Conservation (phyloP, 495 filamentous ascomycete species). For the Astrothelium subdiscretum region DNA sequence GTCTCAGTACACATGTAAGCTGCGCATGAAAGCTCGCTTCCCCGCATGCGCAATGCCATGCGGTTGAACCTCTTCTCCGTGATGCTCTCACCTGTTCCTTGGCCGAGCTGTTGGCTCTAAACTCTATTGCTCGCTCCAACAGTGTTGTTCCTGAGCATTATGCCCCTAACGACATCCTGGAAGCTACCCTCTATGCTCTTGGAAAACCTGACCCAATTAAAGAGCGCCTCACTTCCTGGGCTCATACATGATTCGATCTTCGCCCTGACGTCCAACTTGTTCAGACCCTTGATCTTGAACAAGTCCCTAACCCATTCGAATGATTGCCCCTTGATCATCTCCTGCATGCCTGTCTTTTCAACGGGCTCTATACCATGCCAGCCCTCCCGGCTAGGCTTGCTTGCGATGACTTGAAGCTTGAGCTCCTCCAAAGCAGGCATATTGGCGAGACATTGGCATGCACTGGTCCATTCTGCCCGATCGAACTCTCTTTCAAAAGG, state of each 20-base stretch:
- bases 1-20: background rate
- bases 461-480: conserved; percentile 38
- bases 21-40: background rate
- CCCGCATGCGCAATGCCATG: background rate
- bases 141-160: conserved; percentile 15
- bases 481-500: conserved; percentile 39
- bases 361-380: conserved; percentile 34
- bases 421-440: conserved; percentile 22
- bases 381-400: conserved; percentile 28
- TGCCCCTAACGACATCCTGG: conserved; percentile 32
- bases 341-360: conserved; percentile 27
- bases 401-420: conserved; percentile 35
- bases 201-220: conserved; percentile 40
- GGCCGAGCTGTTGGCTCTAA: background rate
- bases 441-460: conserved; percentile 31
- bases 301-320: conserved; percentile 42
- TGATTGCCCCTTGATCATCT: conserved; percentile 22
- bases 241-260: conserved; percentile 32
- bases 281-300: conserved; percentile 29
- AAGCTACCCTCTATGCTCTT: conserved; percentile 39
- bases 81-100: background rate
- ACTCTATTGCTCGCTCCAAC: background rate
- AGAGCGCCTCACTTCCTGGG: conserved; percentile 32
- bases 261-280: conserved; percentile 32
- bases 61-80: background rate